These are phyloP conservation scores for Globisporangium cederbergense DNA, from an alignment of 352 stramenopile species.

Conservation along the genomic window DNA sequence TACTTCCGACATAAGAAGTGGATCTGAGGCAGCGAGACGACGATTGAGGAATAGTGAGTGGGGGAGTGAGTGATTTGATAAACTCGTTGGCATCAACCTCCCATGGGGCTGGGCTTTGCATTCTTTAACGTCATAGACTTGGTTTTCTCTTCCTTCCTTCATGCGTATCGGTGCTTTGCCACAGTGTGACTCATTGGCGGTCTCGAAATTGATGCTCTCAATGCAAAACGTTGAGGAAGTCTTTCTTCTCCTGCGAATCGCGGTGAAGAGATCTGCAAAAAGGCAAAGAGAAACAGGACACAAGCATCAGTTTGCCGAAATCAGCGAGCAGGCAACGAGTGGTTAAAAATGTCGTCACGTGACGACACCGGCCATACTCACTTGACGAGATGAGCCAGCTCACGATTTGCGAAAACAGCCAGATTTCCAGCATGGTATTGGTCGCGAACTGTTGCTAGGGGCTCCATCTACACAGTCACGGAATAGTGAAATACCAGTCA, in stretches of 20 bases:
- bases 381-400: conserved; percentile 46
- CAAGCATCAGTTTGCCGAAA: neutral
- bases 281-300: neutral
- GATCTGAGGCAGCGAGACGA: conserved; percentile 39
- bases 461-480: conserved; percentile 40
- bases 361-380: conserved; percentile 20
- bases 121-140: conserved; percentile 13
- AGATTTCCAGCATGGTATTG: conserved; percentile 49
- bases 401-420: conserved; percentile 33
- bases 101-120: neutral
- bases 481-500: neutral
- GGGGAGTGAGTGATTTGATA: neutral
- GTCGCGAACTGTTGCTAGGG: conserved; percentile 52
- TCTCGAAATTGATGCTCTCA: conserved; percentile 3
- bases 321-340: neutral
- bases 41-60: neutral
- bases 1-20: conserved; percentile 86
- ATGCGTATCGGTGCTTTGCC: neutral
- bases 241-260: conserved; percentile 53
- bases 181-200: neutral
- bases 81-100: neutral
- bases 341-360: neutral
- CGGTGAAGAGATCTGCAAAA: conserved; percentile 49
- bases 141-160: neutral
- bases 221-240: conserved; percentile 33